Evolutionary conservation across 1,284 basidiomycete species (phyloP), one percentile per base, ranked within the genome.

Genomic region (Thelephora terrestris): DNA sequence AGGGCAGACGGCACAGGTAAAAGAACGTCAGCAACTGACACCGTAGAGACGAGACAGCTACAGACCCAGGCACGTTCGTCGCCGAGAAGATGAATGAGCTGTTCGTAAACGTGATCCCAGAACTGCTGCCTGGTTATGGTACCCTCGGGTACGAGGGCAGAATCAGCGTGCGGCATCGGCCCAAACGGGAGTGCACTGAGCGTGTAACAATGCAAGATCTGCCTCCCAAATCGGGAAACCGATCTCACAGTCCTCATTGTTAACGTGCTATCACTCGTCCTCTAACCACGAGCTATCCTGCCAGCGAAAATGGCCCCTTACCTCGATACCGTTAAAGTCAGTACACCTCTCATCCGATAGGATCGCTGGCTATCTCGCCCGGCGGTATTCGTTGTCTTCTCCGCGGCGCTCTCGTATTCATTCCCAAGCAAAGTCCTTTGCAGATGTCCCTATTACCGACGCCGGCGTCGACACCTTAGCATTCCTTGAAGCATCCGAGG

Each of bases 401-500:
- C 37, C 18, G 4, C 4, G 5, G 17, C 18, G 7, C 14, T 29
- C 18, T 38, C 27, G 20, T n/a, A 18, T 29, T 46, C 52, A 27
- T 46, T n/a, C 20, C 17, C 5, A 18, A 35, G 32, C 5, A 46
- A n/a, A 95, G 91, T 92, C 89, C 21, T 97, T 91, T 63, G 81
- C 81, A 58, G 88, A 96, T 66, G 95, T 99, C 27, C 78, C 86
- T 32, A 75, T 91, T 60, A 91, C 86, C 53, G 85, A 91, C 57
- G 75, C 74, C 55, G 94, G 95, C 55, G 81, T 99, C 63, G 84
- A 97, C 64, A 98, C 96, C 3, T 65, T 78, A 39, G 72, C 76
- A 40, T 99, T 99, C 72, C 75, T 95, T 54, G 83, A 96, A 60
- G 96, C 96, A 7, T 77, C 89, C 3, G 79, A 91, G 57, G 93